Evolutionary conservation across 192 early-diverging fungal genomes (phyloP).

Genomic region (Umbelopsis isabellina): DNA sequence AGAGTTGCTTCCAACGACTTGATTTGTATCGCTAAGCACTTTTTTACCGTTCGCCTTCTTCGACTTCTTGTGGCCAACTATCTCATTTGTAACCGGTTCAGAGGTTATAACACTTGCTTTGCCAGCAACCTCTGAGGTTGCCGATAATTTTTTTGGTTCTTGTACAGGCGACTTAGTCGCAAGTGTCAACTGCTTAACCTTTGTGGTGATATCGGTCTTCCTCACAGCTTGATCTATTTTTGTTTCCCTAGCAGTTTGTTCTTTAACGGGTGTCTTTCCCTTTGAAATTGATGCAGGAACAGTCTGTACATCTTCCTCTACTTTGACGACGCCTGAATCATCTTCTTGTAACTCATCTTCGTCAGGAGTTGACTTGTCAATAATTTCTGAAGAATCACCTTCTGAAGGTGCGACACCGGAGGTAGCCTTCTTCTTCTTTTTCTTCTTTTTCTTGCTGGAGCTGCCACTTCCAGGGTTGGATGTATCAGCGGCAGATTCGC

Average conservation of each 20-base stretch:
- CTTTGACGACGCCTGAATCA: background rate
- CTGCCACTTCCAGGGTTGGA: background rate
- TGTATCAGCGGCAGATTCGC: conserved; percentile 38
- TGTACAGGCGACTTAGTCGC: background rate
- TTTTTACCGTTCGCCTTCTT: too few relatives aligned
- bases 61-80: too few relatives aligned
- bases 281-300: background rate
- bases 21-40: too few relatives aligned
- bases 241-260: conserved; percentile 28
- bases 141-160: background rate
- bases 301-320: background rate
- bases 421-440: conserved; percentile 45
- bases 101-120: too few relatives aligned
- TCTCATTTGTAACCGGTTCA: too few relatives aligned
- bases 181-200: background rate
- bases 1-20: too few relatives aligned
- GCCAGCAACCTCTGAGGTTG: background rate
- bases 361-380: background rate
- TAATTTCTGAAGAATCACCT: background rate
- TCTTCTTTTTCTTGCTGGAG: conserved; percentile 24
- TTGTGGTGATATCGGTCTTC: background rate
- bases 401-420: background rate
- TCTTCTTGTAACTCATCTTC: background rate
- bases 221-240: conserved; percentile 23
- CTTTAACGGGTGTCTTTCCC: background rate